Evolutionary conservation across 2,329 filamentous ascomycete genomes (phyloP).

Genomic region (Exophiala alcalophila): DNA sequence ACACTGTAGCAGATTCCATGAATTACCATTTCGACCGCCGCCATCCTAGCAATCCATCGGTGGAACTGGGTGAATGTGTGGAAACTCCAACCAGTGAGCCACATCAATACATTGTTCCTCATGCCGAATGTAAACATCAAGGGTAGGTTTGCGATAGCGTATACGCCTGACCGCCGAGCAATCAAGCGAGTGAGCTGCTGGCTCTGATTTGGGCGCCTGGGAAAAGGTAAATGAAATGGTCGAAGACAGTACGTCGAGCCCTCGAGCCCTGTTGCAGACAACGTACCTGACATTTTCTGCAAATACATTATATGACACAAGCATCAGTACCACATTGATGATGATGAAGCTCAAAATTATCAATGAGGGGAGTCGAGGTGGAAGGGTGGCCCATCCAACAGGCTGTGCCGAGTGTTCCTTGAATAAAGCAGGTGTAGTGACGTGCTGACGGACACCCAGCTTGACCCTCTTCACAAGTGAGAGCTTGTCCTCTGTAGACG

Average conservation of each 20-base stretch:
- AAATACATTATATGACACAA: conserved; percentile 45
- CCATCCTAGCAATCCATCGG: conserved; percentile 35
- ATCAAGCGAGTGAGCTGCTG: too few relatives aligned
- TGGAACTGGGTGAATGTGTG: conserved; percentile 39
- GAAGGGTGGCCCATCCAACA: conserved; percentile 12
- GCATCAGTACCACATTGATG: conserved; percentile 37
- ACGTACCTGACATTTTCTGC: conserved; percentile 48
- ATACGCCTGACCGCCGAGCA: too few relatives aligned
- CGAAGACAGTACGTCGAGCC: too few relatives aligned
- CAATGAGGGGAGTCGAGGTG: conserved; percentile 18
- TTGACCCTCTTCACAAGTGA: too few relatives aligned
- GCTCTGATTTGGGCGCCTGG: too few relatives aligned
- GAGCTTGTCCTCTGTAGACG: too few relatives aligned
- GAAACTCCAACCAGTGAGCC: conserved; percentile 40
- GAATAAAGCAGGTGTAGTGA: conserved; percentile 11
- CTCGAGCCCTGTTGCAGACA: conserved; percentile 33
- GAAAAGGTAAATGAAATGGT: too few relatives aligned
- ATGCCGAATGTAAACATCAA: conserved; percentile 36
- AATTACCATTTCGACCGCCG: too few relatives aligned
- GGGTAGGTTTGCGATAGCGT: conserved; percentile 31
- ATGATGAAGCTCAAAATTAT: conserved; percentile 10
- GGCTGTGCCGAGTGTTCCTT: conserved; percentile 9
- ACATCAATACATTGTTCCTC: conserved; percentile 41
- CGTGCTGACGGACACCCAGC: too few relatives aligned
- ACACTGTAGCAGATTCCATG: too few relatives aligned